Conservation (phyloP, 2,329 filamentous ascomycete species). For the Elsinoe arachidis region DNA sequence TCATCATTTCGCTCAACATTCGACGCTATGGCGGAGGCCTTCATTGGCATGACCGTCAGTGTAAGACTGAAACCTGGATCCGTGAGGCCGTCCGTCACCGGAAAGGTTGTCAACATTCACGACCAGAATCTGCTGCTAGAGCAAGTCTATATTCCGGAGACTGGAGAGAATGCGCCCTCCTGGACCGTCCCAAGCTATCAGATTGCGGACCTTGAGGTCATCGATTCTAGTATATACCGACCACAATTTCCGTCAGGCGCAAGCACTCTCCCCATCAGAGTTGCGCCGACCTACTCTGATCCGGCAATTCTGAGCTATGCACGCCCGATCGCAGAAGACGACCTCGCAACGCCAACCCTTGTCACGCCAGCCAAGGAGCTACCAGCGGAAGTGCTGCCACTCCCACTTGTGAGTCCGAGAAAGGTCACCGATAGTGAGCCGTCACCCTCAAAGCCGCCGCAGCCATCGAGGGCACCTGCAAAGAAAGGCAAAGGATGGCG, state of each 20-base stretch:
- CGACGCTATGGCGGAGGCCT: constrained; percentile 53
- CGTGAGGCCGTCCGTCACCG: constrained; percentile 50
- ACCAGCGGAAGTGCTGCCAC: constrained; percentile 5
- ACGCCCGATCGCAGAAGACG: constrained; percentile 26
- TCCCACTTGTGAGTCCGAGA: constrained; percentile 14
- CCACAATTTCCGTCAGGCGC: constrained; percentile 16
- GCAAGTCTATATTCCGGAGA: constrained; percentile 52
- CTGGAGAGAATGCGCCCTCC: constrained; percentile 42
- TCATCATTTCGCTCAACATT: not conserved
- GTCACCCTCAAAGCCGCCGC: constrained; percentile 26
- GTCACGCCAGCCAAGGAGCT: constrained; percentile 15
- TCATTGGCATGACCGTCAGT: constrained; percentile 67
- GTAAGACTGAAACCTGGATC: constrained; percentile 62
- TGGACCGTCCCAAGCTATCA: constrained; percentile 50
- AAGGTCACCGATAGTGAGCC: constrained; percentile 1
- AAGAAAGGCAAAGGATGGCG: constrained; percentile 57
- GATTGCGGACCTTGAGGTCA: constrained; percentile 51
- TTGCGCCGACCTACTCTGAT: constrained; percentile 52
- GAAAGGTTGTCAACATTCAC: constrained; percentile 56
- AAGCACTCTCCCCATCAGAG: constrained; percentile 15
- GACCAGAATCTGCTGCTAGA: constrained; percentile 61
- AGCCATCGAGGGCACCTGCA: constrained; percentile 17
- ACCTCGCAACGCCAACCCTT: constrained; percentile 16
- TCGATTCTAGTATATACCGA: constrained; percentile 19
- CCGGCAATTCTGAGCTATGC: constrained; percentile 70